Conservation (phyloP, 192 early-diverging fungal genomes). For the Backusella luteola region DNA sequence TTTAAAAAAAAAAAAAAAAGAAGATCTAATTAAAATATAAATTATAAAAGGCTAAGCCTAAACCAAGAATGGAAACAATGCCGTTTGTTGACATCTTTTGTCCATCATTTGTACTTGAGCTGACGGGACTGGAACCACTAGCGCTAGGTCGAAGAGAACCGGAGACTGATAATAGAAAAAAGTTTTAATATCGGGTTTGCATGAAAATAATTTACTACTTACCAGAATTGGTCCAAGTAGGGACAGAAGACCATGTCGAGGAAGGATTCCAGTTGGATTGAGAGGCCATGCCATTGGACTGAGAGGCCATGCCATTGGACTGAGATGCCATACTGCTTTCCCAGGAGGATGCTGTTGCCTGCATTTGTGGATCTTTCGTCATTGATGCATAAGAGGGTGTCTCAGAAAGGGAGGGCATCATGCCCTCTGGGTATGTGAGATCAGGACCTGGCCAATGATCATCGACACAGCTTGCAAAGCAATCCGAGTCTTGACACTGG, state of each 20-base stretch:
- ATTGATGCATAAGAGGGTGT: background rate
- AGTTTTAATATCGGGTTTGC: background rate
- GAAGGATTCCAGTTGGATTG: background rate
- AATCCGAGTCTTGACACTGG: background rate
- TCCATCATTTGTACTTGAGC: background rate
- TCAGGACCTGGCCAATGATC: conserved; percentile 19
- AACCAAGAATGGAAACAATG: conserved; percentile 5
- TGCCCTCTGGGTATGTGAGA: background rate
- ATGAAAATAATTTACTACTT: background rate
- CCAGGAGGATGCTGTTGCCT: background rate
- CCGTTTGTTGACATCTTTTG: background rate
- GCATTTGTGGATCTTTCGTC: background rate
- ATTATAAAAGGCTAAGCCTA: background rate
- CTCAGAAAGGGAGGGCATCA: background rate
- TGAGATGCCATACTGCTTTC: background rate
- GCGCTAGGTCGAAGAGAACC: background rate
- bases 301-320: background rate
- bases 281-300: background rate
- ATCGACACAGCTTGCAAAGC: conserved; percentile 10
- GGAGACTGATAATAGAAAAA: background rate
- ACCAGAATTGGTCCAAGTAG: conserved; percentile 7
- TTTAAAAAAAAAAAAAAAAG: background rate
- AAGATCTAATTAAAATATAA: background rate
- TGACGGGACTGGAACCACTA: background rate
- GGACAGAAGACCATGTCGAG: background rate